Conservation (phyloP, 495 filamentous ascomycete species). For the Jackrogersella multiformis region DNA sequence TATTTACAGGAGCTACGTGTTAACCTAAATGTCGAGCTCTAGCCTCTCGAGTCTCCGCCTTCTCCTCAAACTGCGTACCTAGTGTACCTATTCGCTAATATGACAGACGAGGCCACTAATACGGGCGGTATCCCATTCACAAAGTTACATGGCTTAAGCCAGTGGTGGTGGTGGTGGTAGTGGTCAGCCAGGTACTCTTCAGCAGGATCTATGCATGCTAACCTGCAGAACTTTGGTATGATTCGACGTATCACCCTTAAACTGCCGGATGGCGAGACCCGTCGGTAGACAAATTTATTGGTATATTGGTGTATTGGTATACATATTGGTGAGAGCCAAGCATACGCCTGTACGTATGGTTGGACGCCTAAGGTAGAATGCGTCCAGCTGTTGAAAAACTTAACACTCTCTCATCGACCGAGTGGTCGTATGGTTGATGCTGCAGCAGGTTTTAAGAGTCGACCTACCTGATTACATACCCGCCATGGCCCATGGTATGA, state of each 20-base stretch:
- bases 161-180: too few relatives aligned
- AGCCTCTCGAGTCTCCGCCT: too few relatives aligned
- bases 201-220: slow-evolving; percentile 32
- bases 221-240: slow-evolving; percentile 32
- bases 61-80: slow-evolving; percentile 12
- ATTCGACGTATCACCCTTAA: slow-evolving; percentile 30
- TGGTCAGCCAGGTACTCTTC: slow-evolving; percentile 25
- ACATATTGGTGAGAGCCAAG: slow-evolving; percentile 34
- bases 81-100: too few relatives aligned
- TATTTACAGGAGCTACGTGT: slow-evolving; percentile 23
- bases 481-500: not conserved
- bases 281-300: slow-evolving; percentile 35
- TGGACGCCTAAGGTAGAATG: slow-evolving; percentile 9
- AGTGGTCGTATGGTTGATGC: slow-evolving; percentile 26
- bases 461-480: not conserved
- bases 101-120: too few relatives aligned
- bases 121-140: slow-evolving; percentile 18
- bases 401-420: slow-evolving; percentile 11
- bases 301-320: slow-evolving; percentile 33
- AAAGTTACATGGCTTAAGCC: slow-evolving; percentile 28
- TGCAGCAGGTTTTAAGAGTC: not conserved
- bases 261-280: slow-evolving; percentile 34
- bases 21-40: not conserved
- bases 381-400: slow-evolving; percentile 1
- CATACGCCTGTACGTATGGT: slow-evolving; percentile 7